These are phyloP conservation scores for Fusarium fujikuroi DNA, from an alignment of 2,329 filamentous ascomycete species.

Conservation along the genomic window DNA sequence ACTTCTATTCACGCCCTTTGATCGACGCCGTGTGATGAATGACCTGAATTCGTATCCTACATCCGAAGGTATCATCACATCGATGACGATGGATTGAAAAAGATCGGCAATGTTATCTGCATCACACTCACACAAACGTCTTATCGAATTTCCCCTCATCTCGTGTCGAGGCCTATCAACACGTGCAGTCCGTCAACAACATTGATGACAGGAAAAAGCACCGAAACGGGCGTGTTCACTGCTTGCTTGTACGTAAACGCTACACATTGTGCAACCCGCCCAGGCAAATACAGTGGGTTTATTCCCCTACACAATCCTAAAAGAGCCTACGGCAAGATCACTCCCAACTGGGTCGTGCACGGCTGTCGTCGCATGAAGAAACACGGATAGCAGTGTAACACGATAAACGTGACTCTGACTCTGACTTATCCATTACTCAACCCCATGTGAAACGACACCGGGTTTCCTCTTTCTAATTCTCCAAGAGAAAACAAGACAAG, in stretches of 20 bases:
- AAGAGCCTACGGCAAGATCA: constrained; percentile 10
- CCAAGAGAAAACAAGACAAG: constrained; percentile 24
- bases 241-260: constrained; percentile 34
- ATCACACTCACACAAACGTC: constrained; percentile 10
- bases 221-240: constrained; percentile 16
- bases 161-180: constrained; percentile 13
- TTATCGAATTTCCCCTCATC: constrained; percentile 26
- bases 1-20: constrained; percentile 4
- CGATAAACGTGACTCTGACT: constrained; percentile 21
- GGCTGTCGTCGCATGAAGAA: constrained; percentile 31
- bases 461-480: constrained; percentile 21
- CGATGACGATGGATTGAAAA: constrained; percentile 29
- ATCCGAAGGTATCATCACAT: constrained; percentile 3
- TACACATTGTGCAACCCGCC: constrained; percentile 15
- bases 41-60: neutral
- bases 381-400: constrained; percentile 7
- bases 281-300: constrained; percentile 18
- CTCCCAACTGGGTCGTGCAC: constrained; percentile 29
- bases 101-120: constrained; percentile 23
- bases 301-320: constrained; percentile 6
- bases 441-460: constrained; percentile 32
- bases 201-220: constrained; percentile 8
- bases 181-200: constrained; percentile 20
- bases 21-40: constrained; percentile 22
- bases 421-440: constrained; percentile 23